Evolutionary conservation across 139 green algal species (phyloP), one percentile per base, ranked within the genome.

Genomic region (Chlorella vulgaris): DNA sequence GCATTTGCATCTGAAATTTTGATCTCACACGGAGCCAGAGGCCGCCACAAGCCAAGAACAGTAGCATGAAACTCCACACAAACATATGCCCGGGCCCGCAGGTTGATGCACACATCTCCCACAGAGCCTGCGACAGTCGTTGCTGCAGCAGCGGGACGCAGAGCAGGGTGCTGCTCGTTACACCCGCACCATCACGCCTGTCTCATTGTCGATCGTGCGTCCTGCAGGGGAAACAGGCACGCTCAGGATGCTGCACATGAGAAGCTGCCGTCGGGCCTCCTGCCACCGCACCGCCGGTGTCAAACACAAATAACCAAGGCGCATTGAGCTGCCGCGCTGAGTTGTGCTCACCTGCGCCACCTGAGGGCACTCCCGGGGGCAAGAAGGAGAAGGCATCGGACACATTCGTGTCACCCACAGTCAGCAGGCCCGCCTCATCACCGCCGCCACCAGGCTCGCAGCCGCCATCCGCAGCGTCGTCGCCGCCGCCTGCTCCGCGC

Each of bases 141-240:
- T 10, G 13, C 47, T 24, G 47, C 47, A 24, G 10, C 47, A 58
- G 47, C 47, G 47, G 55, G 10, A 55, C 47, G 13, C 13, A 10
- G 55, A 65, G 55, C 55, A 21, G 55, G 55, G n/a, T 5, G 21
- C 22, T 65, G 4, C 36, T 38, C n/a, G n/a, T 53, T n/a, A 31
- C 19, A 68, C 4, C 19, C 71, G 21, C 33, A 84, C 40, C 38
- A 84, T 10, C 10, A 43, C 31, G 18, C 80, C 80, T 4, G 80
- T 84, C 80, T 84, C 80, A 29, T 84, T 84, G 40, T 84, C 80
- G 19, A 84, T 60, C 40, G 80, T 84, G 38, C 55, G 55, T 33
- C 47, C 80, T 61, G 55, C 40, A 42, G 47, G 47, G 13, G 47
- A 10, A 58, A 15, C 47, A 38, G 24, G 33, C 18, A 8, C 1